Evolutionary conservation across 2,329 filamentous ascomycete species (phyloP).

Genomic region (Calonectria leucothoes): DNA sequence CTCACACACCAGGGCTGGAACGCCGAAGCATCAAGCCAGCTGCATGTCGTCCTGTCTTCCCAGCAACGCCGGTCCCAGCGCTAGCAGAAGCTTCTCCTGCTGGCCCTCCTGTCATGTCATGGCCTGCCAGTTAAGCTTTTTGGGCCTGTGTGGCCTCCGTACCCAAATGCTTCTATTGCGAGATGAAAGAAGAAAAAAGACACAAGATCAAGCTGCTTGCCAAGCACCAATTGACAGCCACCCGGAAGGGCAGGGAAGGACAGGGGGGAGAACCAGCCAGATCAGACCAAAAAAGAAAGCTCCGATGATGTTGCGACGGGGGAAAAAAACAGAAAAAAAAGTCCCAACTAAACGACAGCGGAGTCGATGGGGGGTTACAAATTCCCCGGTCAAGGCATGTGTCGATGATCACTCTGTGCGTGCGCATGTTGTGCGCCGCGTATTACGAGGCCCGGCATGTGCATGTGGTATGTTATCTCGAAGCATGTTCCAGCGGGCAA

Average conservation of each 20-base stretch:
- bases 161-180: slow-evolving; percentile 2
- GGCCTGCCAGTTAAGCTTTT: slow-evolving; percentile 17
- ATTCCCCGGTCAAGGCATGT: neutral
- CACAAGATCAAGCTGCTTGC: neutral
- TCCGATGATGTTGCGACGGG: neutral
- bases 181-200: slow-evolving; percentile 2
- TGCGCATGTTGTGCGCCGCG: slow-evolving; percentile 1
- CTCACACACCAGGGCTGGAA: slow-evolving; percentile 8
- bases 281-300: neutral
- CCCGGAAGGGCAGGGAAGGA: neutral
- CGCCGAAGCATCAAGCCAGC: neutral
- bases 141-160: neutral
- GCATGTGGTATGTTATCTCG: slow-evolving; percentile 16
- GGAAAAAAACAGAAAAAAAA: neutral
- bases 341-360: neutral
- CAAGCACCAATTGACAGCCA: neutral
- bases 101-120: slow-evolving; percentile 10
- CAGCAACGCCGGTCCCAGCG: slow-evolving; percentile 8
- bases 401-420: neutral
- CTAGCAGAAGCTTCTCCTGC: slow-evolving; percentile 20
- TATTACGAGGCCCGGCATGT: slow-evolving; percentile 9
- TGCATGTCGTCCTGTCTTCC: neutral
- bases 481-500: neutral
- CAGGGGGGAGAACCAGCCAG: neutral
- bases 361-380: neutral